Evolutionary conservation across 441 rosid species (phyloP).

Genomic region (Adansonia gregorii): DNA sequence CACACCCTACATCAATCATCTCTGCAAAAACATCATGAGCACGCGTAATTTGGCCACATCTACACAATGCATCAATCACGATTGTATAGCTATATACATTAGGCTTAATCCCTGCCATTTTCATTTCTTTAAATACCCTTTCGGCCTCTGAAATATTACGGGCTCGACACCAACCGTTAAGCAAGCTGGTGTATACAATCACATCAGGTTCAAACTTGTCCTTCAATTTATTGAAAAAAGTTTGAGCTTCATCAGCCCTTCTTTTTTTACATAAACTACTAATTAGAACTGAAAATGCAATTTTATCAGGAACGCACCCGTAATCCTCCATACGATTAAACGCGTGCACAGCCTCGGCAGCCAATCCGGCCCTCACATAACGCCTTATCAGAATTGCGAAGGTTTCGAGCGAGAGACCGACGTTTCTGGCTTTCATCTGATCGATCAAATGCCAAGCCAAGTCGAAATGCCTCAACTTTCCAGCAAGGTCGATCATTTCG

Average conservation of each 20-base stretch:
- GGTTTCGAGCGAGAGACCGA: conserved; percentile 52
- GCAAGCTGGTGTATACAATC: conserved; percentile 70
- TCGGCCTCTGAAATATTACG: conserved; percentile 71
- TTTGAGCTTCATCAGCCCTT: conserved; percentile 78
- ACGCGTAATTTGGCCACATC: conserved; percentile 76
- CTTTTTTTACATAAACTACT: conserved; percentile 68
- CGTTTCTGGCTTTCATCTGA: conserved; percentile 64
- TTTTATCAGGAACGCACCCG: conserved; percentile 66
- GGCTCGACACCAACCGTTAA: conserved; percentile 88
- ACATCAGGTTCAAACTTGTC: conserved; percentile 74
- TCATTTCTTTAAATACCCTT: conserved; percentile 79
- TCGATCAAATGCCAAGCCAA: conserved; percentile 77
- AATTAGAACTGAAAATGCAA: conserved; percentile 76
- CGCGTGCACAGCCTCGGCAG: conserved; percentile 82
- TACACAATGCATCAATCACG: conserved; percentile 82
- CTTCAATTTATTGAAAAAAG: conserved; percentile 65
- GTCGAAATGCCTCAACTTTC: conserved; percentile 79
- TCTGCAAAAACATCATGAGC: conserved; percentile 88
- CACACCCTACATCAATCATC: conserved; percentile 69
- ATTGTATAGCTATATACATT: conserved; percentile 86
- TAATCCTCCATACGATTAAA: conserved; percentile 96
- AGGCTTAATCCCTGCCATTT: conserved; percentile 65
- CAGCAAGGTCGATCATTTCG: conserved; percentile 79
- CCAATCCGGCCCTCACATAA: conserved; percentile 82
- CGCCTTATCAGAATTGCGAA: conserved; percentile 78